Percentiles rank a stretch among this genome's conserved stretches.
Conservation (phyloP, 2,329 filamentous ascomycete genomes). For the Bipolaris bicolor region DNA sequence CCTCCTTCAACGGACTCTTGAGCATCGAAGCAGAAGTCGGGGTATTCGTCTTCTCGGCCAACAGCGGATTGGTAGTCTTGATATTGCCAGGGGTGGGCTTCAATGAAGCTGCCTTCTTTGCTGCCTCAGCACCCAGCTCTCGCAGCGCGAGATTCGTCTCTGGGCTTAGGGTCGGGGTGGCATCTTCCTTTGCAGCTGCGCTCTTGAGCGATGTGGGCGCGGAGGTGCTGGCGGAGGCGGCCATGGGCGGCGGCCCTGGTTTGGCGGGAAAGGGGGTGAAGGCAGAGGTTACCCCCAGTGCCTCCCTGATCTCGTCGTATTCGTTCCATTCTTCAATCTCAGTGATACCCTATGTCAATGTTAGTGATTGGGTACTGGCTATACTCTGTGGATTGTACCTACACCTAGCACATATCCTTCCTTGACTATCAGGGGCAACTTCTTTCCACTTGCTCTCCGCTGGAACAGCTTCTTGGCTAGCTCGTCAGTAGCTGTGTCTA, state of each 20-base stretch:
- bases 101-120: conserved; percentile 45
- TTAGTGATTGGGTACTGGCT: conserved; percentile 8
- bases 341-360: conserved; percentile 73
- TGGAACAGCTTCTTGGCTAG: conserved; percentile 89
- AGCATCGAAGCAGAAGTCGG: conserved; percentile 29
- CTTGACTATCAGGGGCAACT: conserved; percentile 88
- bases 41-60: conserved; percentile 42
- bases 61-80: conserved; percentile 45
- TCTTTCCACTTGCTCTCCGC: conserved; percentile 81
- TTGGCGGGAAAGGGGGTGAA: conserved; percentile 44
- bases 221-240: conserved; percentile 3
- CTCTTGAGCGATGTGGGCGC: conserved; percentile 19
- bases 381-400: conserved; percentile 50
- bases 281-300: conserved; percentile 62
- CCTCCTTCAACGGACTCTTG: conserved; percentile 28
- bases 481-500: conserved; percentile 90
- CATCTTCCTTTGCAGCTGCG: conserved; percentile 32
- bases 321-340: conserved; percentile 99
- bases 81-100: conserved; percentile 42
- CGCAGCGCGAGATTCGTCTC: conserved; percentile 47
- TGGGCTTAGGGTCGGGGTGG: conserved; percentile 25
- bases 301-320: conserved; percentile 90
- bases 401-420: conserved; percentile 85
- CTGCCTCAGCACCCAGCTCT: conserved; percentile 46
- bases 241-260: conserved; percentile 18